These are phyloP conservation scores for Cryoendolithus antarcticus DNA, from an alignment of 2,329 filamentous ascomycete genomes.

Conservation along the genomic window DNA sequence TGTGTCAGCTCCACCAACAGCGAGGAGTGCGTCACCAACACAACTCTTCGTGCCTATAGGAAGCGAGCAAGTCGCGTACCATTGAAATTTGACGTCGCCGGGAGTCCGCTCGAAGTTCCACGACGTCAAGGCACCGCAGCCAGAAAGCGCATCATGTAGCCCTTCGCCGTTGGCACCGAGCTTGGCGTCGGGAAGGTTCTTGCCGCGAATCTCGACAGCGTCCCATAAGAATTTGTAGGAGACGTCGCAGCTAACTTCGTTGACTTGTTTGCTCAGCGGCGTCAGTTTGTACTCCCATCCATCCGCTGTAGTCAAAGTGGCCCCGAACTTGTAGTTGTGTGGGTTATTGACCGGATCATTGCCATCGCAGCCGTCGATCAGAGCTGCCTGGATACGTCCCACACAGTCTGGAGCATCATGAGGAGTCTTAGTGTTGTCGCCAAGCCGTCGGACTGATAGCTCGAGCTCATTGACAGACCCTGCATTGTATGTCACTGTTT, in stretches of 20 bases:
- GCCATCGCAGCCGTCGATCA: conserved; percentile 7
- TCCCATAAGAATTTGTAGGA: conserved; percentile 3
- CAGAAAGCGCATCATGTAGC: not conserved
- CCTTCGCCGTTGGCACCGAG: conserved; percentile 2
- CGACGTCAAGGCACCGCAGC: conserved; percentile 1
- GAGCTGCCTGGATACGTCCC: conserved; percentile 1
- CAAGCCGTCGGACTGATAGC: conserved; percentile 1
- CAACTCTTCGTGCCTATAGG: conserved; percentile 2
- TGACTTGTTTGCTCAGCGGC: conserved; percentile 4
- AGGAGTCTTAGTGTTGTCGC: not conserved
- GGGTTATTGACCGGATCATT: conserved; percentile 4
- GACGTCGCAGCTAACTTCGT: conserved; percentile 5
- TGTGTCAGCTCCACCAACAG: not conserved
- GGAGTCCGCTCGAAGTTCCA: conserved; percentile 3
- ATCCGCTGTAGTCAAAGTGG: conserved; percentile 2
- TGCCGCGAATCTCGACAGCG: conserved; percentile 5
- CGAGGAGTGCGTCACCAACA: conserved; percentile 1
- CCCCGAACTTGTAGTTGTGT: conserved; percentile 6
- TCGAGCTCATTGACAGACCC: conserved; percentile 3
- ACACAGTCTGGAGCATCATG: conserved; percentile 3
- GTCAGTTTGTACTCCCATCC: conserved; percentile 6
- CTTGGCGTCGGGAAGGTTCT: conserved; percentile 3
- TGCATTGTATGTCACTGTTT: conserved; percentile 1
- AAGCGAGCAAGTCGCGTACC: conserved; percentile 1
- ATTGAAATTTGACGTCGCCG: conserved; percentile 2